These are phyloP conservation scores for Colletotrichum sp. DNA, from an alignment of 2,329 filamentous ascomycete species.

Conservation along the genomic window DNA sequence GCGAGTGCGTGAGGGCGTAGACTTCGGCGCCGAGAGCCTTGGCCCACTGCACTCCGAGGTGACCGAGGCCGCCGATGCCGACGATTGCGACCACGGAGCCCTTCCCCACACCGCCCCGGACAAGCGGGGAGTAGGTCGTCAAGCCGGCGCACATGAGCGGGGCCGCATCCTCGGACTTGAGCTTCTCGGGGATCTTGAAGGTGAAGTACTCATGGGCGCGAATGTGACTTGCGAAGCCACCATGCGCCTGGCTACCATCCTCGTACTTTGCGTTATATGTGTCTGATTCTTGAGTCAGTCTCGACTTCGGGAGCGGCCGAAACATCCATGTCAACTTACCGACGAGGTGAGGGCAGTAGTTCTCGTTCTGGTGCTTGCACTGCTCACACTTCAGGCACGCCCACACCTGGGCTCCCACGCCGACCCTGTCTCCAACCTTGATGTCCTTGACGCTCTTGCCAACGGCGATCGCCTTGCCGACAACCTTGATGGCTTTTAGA, in stretches of 20 bases:
- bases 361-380: slow-evolving; percentile 54
- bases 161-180: slow-evolving; percentile 56
- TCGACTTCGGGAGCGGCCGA: fast-evolving
- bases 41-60: slow-evolving; percentile 75
- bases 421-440: slow-evolving; percentile 68
- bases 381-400: slow-evolving; percentile 58
- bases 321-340: slow-evolving; percentile 26
- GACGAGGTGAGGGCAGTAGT: slow-evolving; percentile 52
- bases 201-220: slow-evolving; percentile 62
- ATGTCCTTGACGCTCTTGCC: slow-evolving; percentile 52
- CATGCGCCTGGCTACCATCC: slow-evolving; percentile 66
- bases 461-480: slow-evolving; percentile 58
- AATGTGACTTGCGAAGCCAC: slow-evolving; percentile 62
- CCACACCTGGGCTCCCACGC: slow-evolving; percentile 65
- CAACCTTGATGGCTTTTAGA: slow-evolving; percentile 37
- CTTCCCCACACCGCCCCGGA: slow-evolving; percentile 69
- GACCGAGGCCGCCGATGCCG: slow-evolving; percentile 76
- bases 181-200: slow-evolving; percentile 60
- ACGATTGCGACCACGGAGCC: slow-evolving; percentile 76
- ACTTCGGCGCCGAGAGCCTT: slow-evolving; percentile 72
- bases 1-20: slow-evolving; percentile 67
- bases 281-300: slow-evolving; percentile 27
- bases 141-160: slow-evolving; percentile 82
- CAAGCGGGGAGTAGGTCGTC: slow-evolving; percentile 74
- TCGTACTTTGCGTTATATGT: slow-evolving; percentile 65